Conservation (phyloP, 306 rosid species). For the Alnus rubra region DNA sequence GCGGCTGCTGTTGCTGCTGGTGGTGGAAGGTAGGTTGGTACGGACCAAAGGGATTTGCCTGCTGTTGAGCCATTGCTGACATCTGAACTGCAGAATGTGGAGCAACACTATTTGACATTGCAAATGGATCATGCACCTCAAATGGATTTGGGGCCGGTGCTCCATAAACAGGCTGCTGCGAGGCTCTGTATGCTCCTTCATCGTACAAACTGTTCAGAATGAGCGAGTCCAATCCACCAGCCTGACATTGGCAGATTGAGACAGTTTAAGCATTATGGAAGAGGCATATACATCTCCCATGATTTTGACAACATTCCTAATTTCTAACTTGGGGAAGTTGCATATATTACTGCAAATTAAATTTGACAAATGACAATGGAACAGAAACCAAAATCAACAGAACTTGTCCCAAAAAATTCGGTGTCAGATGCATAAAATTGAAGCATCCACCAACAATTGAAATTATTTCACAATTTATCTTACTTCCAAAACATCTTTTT, state of each 20-base stretch:
- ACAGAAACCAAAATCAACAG: not conserved
- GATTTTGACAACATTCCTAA: not conserved
- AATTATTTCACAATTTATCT: no score
- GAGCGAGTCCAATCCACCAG: slow-evolving; percentile 95
- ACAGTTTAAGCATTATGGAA: slow-evolving; percentile 18
- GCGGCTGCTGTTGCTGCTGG: slow-evolving; percentile 54
- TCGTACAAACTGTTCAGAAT: slow-evolving; percentile 85
- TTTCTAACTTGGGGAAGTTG: not conserved
- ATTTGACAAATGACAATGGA: not conserved
- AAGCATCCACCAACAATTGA: not conserved
- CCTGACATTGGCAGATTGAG: slow-evolving; percentile 47
- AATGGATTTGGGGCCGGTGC: slow-evolving; percentile 92
- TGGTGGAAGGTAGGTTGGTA: slow-evolving; percentile 59
- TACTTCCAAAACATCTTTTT: not conserved
- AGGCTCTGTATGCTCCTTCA: slow-evolving; percentile 82
- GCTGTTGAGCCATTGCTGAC: slow-evolving; percentile 68
- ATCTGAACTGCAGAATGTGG: slow-evolving; percentile 75
- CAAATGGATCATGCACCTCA: slow-evolving; percentile 88
- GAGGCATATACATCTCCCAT: not conserved
- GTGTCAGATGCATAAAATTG: not conserved
- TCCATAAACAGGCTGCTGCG: slow-evolving; percentile 90
- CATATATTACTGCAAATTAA: not conserved
- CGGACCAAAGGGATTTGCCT: slow-evolving; percentile 86
- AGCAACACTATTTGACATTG: slow-evolving; percentile 59
- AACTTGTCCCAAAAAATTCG: not conserved